Conservation (phyloP, 441 rosid genomes). For the Aquilaria agallochum region DNA sequence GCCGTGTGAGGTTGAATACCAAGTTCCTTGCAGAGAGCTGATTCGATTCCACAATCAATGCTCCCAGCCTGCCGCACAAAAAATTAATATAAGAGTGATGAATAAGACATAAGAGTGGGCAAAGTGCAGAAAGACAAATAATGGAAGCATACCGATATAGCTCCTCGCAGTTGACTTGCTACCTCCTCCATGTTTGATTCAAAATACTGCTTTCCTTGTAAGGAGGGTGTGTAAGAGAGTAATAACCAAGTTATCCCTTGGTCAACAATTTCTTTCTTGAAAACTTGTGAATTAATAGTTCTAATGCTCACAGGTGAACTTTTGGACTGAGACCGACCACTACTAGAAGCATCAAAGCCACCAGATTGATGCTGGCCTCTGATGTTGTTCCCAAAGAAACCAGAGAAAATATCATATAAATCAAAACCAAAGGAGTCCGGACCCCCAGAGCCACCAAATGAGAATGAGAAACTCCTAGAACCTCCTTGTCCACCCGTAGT, state of each 20-base stretch:
- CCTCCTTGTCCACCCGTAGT: constrained; percentile 66
- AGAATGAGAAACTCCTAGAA: constrained; percentile 64
- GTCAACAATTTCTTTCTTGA: constrained; percentile 58
- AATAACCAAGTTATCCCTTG: constrained; percentile 93
- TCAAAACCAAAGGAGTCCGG: constrained; percentile 63
- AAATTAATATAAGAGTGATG: constrained; percentile 2
- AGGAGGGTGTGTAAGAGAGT: constrained; percentile 48
- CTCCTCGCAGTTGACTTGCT: constrained; percentile 65
- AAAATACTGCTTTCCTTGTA: constrained; percentile 42
- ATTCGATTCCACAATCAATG: constrained; percentile 71
- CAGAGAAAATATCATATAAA: constrained; percentile 62
- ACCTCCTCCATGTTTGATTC: constrained; percentile 65
- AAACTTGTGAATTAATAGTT: constrained; percentile 43
- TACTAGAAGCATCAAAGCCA: constrained; percentile 48
- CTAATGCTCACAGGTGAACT: constrained; percentile 35
- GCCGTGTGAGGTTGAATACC: constrained; percentile 42
- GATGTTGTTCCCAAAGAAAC: constrained; percentile 48
- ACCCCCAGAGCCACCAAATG: constrained; percentile 64
- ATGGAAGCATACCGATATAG: constrained; percentile 51
- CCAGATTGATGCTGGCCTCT: constrained; percentile 41
- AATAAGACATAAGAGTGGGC: neutral
- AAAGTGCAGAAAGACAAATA: constrained; percentile 5
- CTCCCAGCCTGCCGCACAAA: constrained; percentile 59
- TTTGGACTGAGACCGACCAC: constrained; percentile 43
- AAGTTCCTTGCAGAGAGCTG: constrained; percentile 66